Percentiles rank a stretch among this genome's conserved stretches.
These are phyloP conservation scores for Neodidymelliopsis sp. DNA, from an alignment of 2,329 filamentous ascomycete species.

Conservation along the genomic window DNA sequence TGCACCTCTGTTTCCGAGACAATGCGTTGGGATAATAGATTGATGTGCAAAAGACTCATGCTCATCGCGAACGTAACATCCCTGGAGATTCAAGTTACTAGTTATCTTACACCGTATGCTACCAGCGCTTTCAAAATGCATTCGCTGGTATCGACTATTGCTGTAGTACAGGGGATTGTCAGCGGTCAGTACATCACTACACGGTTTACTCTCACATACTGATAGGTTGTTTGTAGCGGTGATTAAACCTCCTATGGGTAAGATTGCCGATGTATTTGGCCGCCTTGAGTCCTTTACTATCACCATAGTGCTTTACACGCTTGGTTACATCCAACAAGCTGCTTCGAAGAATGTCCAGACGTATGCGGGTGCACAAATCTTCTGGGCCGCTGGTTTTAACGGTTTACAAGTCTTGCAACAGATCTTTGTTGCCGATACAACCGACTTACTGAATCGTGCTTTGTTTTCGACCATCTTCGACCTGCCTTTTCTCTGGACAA, in stretches of 20 bases:
- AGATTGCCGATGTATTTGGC: conserved; percentile 68
- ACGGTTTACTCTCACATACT: neutral
- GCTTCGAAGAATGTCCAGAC: conserved; percentile 62
- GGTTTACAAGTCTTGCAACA: conserved; percentile 68
- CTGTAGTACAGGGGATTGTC: conserved; percentile 70
- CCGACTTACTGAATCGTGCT: conserved; percentile 64
- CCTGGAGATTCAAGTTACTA: conserved; percentile 70
- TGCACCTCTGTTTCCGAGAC: neutral
- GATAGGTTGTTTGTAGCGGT: conserved; percentile 50
- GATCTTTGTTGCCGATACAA: conserved; percentile 70
- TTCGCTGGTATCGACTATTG: conserved; percentile 70
- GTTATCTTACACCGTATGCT: conserved; percentile 68
- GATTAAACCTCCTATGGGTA: conserved; percentile 68
- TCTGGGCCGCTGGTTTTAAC: conserved; percentile 67
- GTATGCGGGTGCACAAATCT: conserved; percentile 63
- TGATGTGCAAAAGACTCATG: conserved; percentile 42
- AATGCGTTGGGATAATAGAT: conserved; percentile 11
- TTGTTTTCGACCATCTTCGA: conserved; percentile 66
- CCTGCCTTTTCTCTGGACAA: conserved; percentile 66
- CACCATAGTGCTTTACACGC: conserved; percentile 61
- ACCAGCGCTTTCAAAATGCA: conserved; percentile 69
- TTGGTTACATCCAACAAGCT: conserved; percentile 67
- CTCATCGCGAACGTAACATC: conserved; percentile 72
- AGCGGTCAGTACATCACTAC: conserved; percentile 44
- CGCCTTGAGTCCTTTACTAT: conserved; percentile 66